A percentile compares a stretch with the other conserved stretches of the same genome.
Evolutionary conservation across 495 filamentous ascomycete species (phyloP).

Genomic region (Aspergillus nidulans): DNA sequence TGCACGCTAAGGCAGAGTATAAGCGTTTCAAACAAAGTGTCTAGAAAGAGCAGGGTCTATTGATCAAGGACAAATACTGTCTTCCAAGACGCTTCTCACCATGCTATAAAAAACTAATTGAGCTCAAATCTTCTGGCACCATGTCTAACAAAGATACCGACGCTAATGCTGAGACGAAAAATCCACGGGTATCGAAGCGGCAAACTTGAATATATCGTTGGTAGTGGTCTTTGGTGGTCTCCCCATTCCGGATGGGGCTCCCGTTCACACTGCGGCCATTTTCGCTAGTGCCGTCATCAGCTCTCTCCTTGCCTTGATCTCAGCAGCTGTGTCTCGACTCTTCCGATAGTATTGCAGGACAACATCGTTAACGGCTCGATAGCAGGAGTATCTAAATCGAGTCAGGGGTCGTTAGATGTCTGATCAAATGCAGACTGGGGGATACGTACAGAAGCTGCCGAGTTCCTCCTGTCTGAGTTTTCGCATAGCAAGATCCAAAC

Average conservation of each 20-base stretch:
- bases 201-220: not conserved
- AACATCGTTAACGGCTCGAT: slow-evolving; percentile 35
- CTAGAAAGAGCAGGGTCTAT: too few species aligned
- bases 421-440: not conserved
- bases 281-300: slow-evolving; percentile 28
- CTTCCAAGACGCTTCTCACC: not conserved
- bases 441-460: slow-evolving; percentile 36
- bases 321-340: slow-evolving; percentile 30
- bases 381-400: slow-evolving; percentile 36
- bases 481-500: slow-evolving; percentile 27
- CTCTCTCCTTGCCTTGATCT: slow-evolving; percentile 37
- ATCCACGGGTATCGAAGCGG: not conserved
- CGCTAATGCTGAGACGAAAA: slow-evolving; percentile 1
- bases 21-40: too few species aligned
- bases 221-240: too few species aligned
- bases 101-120: not conserved
- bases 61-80: not conserved
- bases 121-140: slow-evolving; percentile 11
- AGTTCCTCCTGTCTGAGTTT: slow-evolving; percentile 22
- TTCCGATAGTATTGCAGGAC: slow-evolving; percentile 40
- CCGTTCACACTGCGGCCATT: slow-evolving; percentile 14
- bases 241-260: too few species aligned
- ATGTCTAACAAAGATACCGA: slow-evolving; percentile 1
- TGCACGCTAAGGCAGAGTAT: too few species aligned
- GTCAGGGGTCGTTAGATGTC: not conserved